Base-by-base conservation (phyloP, 768 basidiomycete species). In the Hygrocybe punicea region DNA sequence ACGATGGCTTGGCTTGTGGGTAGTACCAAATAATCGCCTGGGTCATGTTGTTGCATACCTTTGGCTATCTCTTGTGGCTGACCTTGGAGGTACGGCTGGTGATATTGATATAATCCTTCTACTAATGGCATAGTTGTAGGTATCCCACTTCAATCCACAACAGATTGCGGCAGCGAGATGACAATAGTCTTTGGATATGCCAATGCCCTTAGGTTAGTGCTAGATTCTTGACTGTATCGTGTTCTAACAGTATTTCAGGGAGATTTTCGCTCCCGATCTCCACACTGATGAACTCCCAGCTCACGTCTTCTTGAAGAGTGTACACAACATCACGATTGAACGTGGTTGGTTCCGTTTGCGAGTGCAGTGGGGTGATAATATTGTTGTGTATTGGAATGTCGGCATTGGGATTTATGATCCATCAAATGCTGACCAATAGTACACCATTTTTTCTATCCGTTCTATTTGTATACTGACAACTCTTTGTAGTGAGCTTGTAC, bases 161-260 rank as follows among this genome's bases (percentile, higher is more conserved):
- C 69, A 1, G 71, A 75, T 58, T 69, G 70, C 56, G 70, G 72
- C 1, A 60, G 59, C 3, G 69, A 73, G 56, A 71, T 67, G 1
- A 66, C 58, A 0, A 17, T 51, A 14, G 37, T 72, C 4, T 72
- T 50, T 63, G 72, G 60, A 19, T 53, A 70, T 24, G 64, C 62
- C 0, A 70, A 67, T 52, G 66, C 65, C 0, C 53, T 73, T 0
- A 34, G 68, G 73, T 71, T 51, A 16, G 50, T 55, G 21, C 14
- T 21, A 29, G 29, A 36, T 35, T 16, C 6, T 13, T 25, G 49
- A 5, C 10, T 9, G 34, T 10, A 19, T 11, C 52, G 13, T 11
- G 24, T n/a, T 52, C 52, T 19, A 36, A 29, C 8, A 6, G 17
- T 16, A 50, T 44, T 37, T 23, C 54, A 72, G 69, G 6, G 63